These are phyloP conservation scores for Garcia nutans DNA, from an alignment of 345 rosid species.

Conservation along the genomic window DNA sequence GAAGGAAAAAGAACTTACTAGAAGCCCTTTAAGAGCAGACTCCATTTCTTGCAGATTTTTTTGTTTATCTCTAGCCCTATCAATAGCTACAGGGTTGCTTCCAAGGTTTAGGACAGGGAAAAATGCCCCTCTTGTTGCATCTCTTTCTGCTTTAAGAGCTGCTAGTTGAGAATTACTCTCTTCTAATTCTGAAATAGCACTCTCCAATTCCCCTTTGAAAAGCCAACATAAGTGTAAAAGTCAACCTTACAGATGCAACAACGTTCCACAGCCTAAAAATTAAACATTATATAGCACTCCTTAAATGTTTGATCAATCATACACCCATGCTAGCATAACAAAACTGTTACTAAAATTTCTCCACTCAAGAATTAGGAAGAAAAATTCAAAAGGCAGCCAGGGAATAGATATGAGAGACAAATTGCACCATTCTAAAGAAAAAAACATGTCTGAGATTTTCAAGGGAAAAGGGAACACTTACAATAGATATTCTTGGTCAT, in stretches of 20 bases:
- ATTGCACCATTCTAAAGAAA: background rate
- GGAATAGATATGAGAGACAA: background rate
- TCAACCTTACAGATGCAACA: slow-evolving; percentile 4
- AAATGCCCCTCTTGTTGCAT: slow-evolving; percentile 71
- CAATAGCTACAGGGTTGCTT: slow-evolving; percentile 56
- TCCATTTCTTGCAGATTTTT: slow-evolving; percentile 77
- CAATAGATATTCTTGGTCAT: background rate
- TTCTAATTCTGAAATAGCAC: slow-evolving; percentile 56
- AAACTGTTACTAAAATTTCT: background rate
- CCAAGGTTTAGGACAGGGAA: slow-evolving; percentile 70
- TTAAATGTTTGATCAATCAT: background rate
- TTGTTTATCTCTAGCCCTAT: slow-evolving; percentile 66
- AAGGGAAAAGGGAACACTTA: background rate
- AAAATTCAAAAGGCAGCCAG: background rate
- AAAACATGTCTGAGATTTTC: too few relatives aligned
- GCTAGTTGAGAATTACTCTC: slow-evolving; percentile 64
- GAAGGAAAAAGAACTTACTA: slow-evolving; percentile 41
- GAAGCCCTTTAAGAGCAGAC: slow-evolving; percentile 56
- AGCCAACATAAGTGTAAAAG: slow-evolving; percentile 19
- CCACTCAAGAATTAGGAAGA: background rate
- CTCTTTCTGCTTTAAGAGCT: slow-evolving; percentile 75
- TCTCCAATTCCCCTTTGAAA: slow-evolving; percentile 72
- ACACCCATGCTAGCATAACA: background rate
- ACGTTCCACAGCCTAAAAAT: slow-evolving; percentile 10
- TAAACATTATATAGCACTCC: background rate